These are phyloP conservation scores for Xylariomycetidae sp. DNA, from an alignment of 2,329 filamentous ascomycete genomes.

Conservation along the genomic window DNA sequence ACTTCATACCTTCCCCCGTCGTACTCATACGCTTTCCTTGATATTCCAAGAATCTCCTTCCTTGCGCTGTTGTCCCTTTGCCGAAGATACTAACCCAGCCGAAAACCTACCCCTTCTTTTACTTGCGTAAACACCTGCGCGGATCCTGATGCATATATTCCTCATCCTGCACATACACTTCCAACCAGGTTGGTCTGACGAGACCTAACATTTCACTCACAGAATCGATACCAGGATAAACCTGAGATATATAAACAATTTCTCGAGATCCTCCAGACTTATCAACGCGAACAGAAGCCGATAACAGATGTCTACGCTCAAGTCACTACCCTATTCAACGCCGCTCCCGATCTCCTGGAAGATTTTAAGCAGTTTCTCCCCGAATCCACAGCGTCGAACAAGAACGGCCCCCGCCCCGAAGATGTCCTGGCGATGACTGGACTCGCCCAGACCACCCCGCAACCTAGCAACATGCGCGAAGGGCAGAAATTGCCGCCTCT, in stretches of 20 bases:
- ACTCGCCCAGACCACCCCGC: slow-evolving; percentile 47
- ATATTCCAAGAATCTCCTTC: slow-evolving; percentile 9
- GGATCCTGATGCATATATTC: too few species aligned
- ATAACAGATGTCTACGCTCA: slow-evolving; percentile 98
- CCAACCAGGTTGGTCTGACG: too few species aligned
- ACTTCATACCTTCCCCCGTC: background rate
- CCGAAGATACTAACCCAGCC: too few species aligned
- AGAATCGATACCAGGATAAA: slow-evolving; percentile 96
- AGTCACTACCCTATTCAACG: slow-evolving; percentile 89
- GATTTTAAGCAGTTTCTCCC: slow-evolving; percentile 99
- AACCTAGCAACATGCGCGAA: slow-evolving; percentile 47
- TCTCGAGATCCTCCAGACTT: slow-evolving; percentile 94
- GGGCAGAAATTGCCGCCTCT: slow-evolving; percentile 84
- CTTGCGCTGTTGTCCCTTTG: too few species aligned
- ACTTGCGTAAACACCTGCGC: too few species aligned
- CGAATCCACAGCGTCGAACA: slow-evolving; percentile 65
- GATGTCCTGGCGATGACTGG: slow-evolving; percentile 59
- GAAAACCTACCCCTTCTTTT: too few species aligned
- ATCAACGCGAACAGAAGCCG: slow-evolving; percentile 95
- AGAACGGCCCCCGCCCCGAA: slow-evolving; percentile 57
- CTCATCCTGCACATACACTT: too few species aligned
- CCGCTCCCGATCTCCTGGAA: slow-evolving; percentile 88
- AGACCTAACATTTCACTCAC: slow-evolving; percentile 12
- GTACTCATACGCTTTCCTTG: background rate
- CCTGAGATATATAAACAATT: slow-evolving; percentile 99